Base-by-base conservation (phyloP, 495 filamentous ascomycete species). In the Lindgomyces ingoldianus region DNA sequence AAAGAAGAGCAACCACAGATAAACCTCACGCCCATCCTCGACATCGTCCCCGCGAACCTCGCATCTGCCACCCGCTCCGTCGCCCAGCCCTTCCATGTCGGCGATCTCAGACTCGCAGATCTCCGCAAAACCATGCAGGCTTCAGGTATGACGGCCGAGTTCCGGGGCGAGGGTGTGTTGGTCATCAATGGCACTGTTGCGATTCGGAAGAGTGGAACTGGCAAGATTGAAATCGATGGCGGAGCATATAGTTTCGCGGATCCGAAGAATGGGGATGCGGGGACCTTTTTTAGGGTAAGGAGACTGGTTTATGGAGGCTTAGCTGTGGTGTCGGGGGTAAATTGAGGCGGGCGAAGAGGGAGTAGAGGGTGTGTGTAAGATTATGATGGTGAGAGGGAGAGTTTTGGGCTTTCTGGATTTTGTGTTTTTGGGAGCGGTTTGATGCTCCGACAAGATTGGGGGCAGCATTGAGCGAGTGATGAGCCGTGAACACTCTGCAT, bases 1-100 rank as follows among this genome's bases (percentile, higher is more conserved):
- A n/a, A n/a, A n/a, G n/a, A n/a, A n/a, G n/a, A n/a, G n/a, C n/a
- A n/a, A n/a, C n/a, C n/a, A n/a, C n/a, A n/a, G n/a, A n/a, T n/a
- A n/a, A n/a, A n/a, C n/a, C n/a, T n/a, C n/a, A 75, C 46, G 60
- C 79, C 48, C 21, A 47, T 68, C 11, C 84, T 98, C 2, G 91
- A 96, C 68, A 78, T 91, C 24, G 77, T 96, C 6, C 90, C 91
- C 1, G 78, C 81, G n/a, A 89, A 80, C 67, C 83, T 94, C 75
- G 86, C 87, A 8, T 86, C 90, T 1, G 87, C 90, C 0, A 89
- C 87, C 3, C 81, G 89, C 47, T 89, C 89, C 12, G 83, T 89
- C 57, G 86, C 91, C 8, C 92, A 93, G 36, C 91, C 95, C 9
- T 83, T 99, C 11, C 95, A 98, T 72, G 95, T 98, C 22, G 94